Evolutionary conservation across 2,329 filamentous ascomycete genomes (phyloP).

Genomic region (Botrytis byssoidea): DNA sequence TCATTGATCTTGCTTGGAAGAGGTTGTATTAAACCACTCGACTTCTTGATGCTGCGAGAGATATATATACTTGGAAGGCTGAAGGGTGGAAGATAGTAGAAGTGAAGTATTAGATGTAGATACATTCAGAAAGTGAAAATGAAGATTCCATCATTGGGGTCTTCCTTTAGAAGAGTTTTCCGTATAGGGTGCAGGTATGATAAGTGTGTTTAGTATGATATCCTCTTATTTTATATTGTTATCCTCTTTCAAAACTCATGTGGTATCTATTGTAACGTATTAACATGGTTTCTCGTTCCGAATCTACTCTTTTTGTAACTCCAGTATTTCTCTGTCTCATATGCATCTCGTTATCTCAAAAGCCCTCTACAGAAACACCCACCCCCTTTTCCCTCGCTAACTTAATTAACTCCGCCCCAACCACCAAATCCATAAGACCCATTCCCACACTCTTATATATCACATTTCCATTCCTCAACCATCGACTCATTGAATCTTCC

Average conservation of each 20-base stretch:
- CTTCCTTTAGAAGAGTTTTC: not conserved
- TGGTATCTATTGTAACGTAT: constrained; percentile 11
- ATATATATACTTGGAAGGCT: no score
- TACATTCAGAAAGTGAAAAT: not conserved
- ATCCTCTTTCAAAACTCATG: not conserved
- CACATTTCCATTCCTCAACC: constrained; percentile 62
- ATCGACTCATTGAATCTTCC: constrained; percentile 52
- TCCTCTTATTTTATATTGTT: not conserved
- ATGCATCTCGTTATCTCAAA: constrained; percentile 40
- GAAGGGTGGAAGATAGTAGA: no score
- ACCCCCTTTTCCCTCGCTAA: constrained; percentile 55
- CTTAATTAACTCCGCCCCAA: constrained; percentile 57
- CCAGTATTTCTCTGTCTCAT: not conserved
- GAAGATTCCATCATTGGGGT: no score
- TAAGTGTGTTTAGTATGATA: not conserved
- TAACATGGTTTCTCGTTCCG: not conserved
- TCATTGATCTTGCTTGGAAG: not conserved
- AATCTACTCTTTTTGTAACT: not conserved
- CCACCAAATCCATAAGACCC: constrained; percentile 64
- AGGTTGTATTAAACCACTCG: not conserved
- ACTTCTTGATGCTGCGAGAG: not conserved
- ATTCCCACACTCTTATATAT: constrained; percentile 68
- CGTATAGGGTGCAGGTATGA: not conserved
- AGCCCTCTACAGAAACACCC: constrained; percentile 53
- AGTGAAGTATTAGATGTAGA: not conserved